Base-by-base conservation (phyloP, 768 basidiomycete species). In the Mycena albidolilacea region DNA sequence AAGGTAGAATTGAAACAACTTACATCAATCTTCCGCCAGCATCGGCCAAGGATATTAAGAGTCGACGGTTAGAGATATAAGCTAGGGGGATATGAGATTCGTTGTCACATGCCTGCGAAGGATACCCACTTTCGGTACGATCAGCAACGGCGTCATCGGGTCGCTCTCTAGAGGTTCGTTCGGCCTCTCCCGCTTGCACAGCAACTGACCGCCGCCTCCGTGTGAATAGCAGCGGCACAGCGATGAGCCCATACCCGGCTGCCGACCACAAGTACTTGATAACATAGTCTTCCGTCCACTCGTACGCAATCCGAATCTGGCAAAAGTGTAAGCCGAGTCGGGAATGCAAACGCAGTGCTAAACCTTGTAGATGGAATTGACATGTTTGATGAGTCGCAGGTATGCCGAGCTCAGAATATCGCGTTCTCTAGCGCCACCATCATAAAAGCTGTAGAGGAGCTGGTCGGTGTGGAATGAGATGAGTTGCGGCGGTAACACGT, bases 241-340 rank as follows among this genome's bases (percentile, higher is more conserved):
- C 95, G 78, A 99, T 98, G 23, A 98, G 87, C 5, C 88, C 89
- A 81, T 98, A 99, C 0, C 97, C 97, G 5, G 91, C 92, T 0
- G 97, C 97, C 11, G 94, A 96, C 97, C 96, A 98, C 10, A 95
- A 84, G 80, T 98, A 98, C 81, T 98, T 98, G 86, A 98, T 96
- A 21, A 98, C 93, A 76, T 95, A 97, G 84, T 98, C 97, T 79
- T 98, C 97, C 0, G 95, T 98, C 97, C 95, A 98, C 83, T 92
- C 95, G 78, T 95, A 97, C 2, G 93, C 93, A 59, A 97, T 95
- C 17, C 96, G 92, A 64, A 96, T 95, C 93, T 95, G 72, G 38
- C 5, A 46, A 6, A 55, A 17, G 7, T 44, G 37, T 44, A 37
- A 65, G 48, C 60, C 19, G 41, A 66, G 23, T 61, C 43, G 8